phyloP scores from a whole-genome alignment of 2,329 filamentous ascomycete species.

The Sarocladiaceae sp. region DNA sequence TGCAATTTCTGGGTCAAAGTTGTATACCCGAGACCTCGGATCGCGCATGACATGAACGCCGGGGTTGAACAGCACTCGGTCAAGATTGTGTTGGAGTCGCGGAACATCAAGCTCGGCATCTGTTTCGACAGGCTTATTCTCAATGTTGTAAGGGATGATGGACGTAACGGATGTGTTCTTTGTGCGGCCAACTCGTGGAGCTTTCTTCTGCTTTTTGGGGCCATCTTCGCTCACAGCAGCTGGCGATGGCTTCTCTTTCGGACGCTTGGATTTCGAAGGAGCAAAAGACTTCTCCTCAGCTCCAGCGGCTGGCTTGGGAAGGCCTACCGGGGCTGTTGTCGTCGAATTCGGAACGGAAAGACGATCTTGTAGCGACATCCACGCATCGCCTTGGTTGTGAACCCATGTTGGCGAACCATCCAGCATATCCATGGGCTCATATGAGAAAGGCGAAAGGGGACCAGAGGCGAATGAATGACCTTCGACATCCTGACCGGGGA shows the following conservation, averaged over 20 bases:
- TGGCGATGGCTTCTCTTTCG: no score
- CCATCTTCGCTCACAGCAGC: neutral
- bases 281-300: no score
- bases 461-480: no score
- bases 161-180: neutral
- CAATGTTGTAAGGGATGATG: neutral
- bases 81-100: constrained; percentile 67
- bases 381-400: neutral
- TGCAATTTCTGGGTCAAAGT: constrained; percentile 93
- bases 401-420: no score
- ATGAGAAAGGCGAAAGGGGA: neutral
- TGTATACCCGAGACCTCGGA: constrained; percentile 80
- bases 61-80: constrained; percentile 91
- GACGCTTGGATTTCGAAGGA: no score
- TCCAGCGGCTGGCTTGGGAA: no score
- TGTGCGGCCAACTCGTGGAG: neutral
- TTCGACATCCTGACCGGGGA: no score
- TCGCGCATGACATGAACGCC: constrained; percentile 93
- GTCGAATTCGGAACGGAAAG: no score
- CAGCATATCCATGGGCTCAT: neutral
- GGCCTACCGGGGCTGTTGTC: no score
- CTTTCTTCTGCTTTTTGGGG: neutral
- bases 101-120: constrained; percentile 39
- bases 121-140: neutral
- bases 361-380: neutral